Base-by-base conservation (phyloP, 1,284 basidiomycete species). In the Hemileia vastatrix region DNA sequence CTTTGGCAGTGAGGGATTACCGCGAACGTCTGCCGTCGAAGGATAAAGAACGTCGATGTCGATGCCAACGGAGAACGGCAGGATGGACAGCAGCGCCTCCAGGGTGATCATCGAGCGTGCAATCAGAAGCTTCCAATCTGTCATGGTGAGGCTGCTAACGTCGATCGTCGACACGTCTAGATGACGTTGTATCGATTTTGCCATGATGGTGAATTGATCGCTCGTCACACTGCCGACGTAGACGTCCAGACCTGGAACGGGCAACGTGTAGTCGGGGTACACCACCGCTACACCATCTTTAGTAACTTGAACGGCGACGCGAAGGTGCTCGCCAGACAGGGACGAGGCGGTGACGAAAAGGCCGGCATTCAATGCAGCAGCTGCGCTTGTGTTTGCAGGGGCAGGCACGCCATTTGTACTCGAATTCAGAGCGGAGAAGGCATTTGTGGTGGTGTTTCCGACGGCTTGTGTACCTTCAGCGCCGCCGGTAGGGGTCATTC, bases 281-380 rank as follows among this genome's bases (percentile, higher is more conserved):
- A 88, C 81, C 32, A 98, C 89, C 0, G 95, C 89, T 19, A 90
- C 83, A 27, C 86, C 78, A 76, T 98, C 94, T 65, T 85, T 83
- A 2, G 94, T 97, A 59, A 97, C 88, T 77, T 97, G 95, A 6
- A 98, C 84, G 21, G 86, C 82, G 47, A 89, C 80, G 68, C 89
- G 86, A 33, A 95, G 79, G 76, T 94, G 95, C 68, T 84, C 85
- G 44, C 93, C 93, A 18, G 84, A 84, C 9, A 97, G 80, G 3
- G 90, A 93, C 3, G 90, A 91, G 40, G 90, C 83, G 0, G 88
- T 90, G 61, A 87, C 79, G 23, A 83, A 81, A 6, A 74, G 72
- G 6, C 71, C 56, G 21, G 54, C 58, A 44, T 57, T 59, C 50
- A 49, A 63, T 19, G 63, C 23, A n/a, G 56, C 52, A 18, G 54